A percentile compares a stretch with the other conserved stretches of the same genome.
Conservation (phyloP, 768 basidiomycete species). For the Mrakia frigida region DNA sequence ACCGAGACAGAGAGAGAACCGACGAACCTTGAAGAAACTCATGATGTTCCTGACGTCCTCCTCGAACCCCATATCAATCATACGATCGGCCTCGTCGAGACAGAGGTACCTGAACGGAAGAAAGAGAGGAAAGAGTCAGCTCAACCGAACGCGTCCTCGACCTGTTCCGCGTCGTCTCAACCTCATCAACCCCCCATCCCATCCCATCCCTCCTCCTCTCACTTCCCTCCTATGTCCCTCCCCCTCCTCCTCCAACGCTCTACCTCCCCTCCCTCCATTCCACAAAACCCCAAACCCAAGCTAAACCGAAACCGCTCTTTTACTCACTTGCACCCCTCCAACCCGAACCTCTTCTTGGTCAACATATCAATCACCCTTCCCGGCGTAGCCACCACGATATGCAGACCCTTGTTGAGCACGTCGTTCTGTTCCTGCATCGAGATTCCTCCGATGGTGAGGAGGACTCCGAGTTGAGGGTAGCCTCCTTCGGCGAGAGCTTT, state of each 20-base stretch:
- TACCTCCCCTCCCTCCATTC: background rate
- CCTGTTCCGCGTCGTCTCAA: too few species aligned
- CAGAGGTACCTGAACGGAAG: conserved; percentile 63
- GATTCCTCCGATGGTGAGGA: conserved; percentile 95
- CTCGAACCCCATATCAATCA: conserved; percentile 99
- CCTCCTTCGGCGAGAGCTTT: conserved; percentile 70
- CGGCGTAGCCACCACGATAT: conserved; percentile 94
- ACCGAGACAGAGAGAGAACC: background rate
- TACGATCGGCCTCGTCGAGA: conserved; percentile 98
- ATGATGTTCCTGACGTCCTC: conserved; percentile 56
- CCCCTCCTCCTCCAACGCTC: background rate
- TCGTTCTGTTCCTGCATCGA: conserved; percentile 97
- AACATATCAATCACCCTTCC: conserved; percentile 97
- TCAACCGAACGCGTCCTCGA: background rate
- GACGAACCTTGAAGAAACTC: conserved; percentile 89
- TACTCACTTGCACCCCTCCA: conserved; percentile 80
- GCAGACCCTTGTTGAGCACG: conserved; percentile 80
- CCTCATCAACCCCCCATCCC: too few species aligned
- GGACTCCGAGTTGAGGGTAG: conserved; percentile 73
- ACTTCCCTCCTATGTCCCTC: too few species aligned
- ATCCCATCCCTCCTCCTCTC: too few species aligned
- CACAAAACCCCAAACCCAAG: too few species aligned
- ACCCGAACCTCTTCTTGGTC: conserved; percentile 86
- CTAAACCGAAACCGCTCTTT: background rate
- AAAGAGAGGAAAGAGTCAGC: background rate